phyloP scores from a whole-genome alignment of 2,329 filamentous ascomycete species.

The Bipolaris zeicola region DNA sequence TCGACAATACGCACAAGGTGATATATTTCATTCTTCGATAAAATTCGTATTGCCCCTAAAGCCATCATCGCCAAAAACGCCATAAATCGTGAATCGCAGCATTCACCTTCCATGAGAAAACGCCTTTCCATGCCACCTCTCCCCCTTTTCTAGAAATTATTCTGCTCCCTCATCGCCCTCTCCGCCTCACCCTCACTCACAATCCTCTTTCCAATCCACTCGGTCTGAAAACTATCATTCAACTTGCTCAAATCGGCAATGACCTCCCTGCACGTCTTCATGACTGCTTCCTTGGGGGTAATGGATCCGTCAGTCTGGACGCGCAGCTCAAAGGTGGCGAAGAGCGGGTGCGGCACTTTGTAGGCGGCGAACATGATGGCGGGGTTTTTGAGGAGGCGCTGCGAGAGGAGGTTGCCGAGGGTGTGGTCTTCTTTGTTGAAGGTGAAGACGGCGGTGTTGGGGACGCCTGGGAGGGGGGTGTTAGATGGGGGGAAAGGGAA shows the following conservation, averaged over 20 bases:
- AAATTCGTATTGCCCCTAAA: too few relatives aligned
- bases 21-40: too few relatives aligned
- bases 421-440: slow-evolving; percentile 98
- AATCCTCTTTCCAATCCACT: slow-evolving; percentile 55
- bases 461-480: slow-evolving; percentile 67
- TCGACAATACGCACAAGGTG: too few relatives aligned
- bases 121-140: too few relatives aligned
- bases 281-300: slow-evolving; percentile 85
- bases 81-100: too few relatives aligned
- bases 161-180: slow-evolving; percentile 38
- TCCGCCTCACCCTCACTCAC: slow-evolving; percentile 45
- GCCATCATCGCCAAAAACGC: too few relatives aligned
- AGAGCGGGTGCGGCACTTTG: slow-evolving; percentile 64
- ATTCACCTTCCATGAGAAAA: too few relatives aligned
- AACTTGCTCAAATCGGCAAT: slow-evolving; percentile 81
- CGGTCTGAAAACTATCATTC: slow-evolving; percentile 87
- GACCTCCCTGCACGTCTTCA: slow-evolving; percentile 79
- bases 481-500: neutral
- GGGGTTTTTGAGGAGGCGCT: slow-evolving; percentile 81
- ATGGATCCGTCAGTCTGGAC: slow-evolving; percentile 90
- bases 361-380: slow-evolving; percentile 92
- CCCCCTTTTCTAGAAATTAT: slow-evolving; percentile 25
- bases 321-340: slow-evolving; percentile 68
- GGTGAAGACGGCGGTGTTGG: slow-evolving; percentile 93
- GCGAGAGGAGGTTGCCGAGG: slow-evolving; percentile 84